Conservation (phyloP, 2,329 filamentous ascomycete genomes). For the Xylaria sp. region DNA sequence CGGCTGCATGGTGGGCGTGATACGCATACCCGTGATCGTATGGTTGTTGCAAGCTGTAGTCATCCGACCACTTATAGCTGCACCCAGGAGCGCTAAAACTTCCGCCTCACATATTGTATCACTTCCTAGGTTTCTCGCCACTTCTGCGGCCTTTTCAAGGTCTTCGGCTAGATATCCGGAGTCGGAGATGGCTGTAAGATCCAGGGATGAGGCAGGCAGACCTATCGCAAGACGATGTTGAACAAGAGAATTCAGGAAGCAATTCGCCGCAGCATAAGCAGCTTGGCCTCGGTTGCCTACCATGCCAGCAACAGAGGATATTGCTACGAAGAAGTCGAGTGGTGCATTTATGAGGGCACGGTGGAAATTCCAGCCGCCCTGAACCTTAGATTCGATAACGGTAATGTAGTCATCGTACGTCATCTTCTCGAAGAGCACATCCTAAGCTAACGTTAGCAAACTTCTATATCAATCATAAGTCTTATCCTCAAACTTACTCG, state of each 20-base stretch:
- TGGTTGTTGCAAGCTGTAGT: conserved; percentile 58
- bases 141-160: conserved; percentile 56
- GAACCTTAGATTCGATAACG: conserved; percentile 63
- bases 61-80: conserved; percentile 61
- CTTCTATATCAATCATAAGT: background rate
- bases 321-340: conserved; percentile 65
- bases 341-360: conserved; percentile 53
- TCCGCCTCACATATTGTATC: conserved; percentile 64
- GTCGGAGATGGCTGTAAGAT: conserved; percentile 64
- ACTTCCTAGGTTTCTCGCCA: conserved; percentile 62
- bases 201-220: conserved; percentile 59
- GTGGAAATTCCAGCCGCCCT: conserved; percentile 66
- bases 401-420: conserved; percentile 58
- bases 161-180: conserved; percentile 63
- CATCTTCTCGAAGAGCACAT: conserved; percentile 66
- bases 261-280: conserved; percentile 64
- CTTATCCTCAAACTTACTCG: conserved; percentile 52
- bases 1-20: conserved; percentile 58
- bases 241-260: conserved; percentile 58
- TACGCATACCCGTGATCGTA: conserved; percentile 65
- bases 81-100: conserved; percentile 64
- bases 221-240: conserved; percentile 55
- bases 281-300: conserved; percentile 64
- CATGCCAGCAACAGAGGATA: conserved; percentile 64
- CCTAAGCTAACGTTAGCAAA: conserved; percentile 45